Evolutionary conservation across 2,329 filamentous ascomycete genomes (phyloP), one percentile per base, ranked within the genome.

Genomic region (Hypoxylon sp.): DNA sequence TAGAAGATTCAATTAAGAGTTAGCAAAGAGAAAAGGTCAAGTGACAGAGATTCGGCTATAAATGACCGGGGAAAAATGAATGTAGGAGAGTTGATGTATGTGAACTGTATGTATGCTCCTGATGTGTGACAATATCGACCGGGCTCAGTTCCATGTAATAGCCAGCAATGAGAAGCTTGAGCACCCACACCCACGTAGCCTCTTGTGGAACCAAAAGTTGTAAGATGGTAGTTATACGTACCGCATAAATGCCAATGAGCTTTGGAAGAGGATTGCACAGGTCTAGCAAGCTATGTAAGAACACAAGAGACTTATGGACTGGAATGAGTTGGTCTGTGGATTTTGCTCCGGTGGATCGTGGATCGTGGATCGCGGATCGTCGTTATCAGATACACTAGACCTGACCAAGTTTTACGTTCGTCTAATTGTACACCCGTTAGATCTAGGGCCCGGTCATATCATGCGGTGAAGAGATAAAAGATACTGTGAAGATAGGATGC

Each of bases 211-310:
- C 44, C 24, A 50, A 24, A 18, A 44, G 63, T 8, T 40, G 62
- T 38, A 55, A 36, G 33, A 30, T 59, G 18, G 14, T 53, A 36
- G 36, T 46, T 46, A 59, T 64, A 71, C 69, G 45, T 68, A 74
- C 72, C 72, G 65, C 72, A 74, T 74, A 71, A 70, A 74, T 71
- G 48, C 64, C 65, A 67, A 67, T 46, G 54, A 54, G 51, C 46
- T 58, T 59, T 3, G 55, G 24, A 53, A 44, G 28, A 53, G 42
- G 18, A 28, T 42, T 20, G 45, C 48, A 46, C 40, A 50, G 20
- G 53, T 48, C 50, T 48, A 44, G 49, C 55, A 50, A 62, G 33
- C 18, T 44, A n/a, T n/a, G n/a, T n/a, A 62, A 53, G 20, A 44
- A 24, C 42, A 24, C 52, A 58, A 59, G 12, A 61, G 26, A 61